A percentile compares a stretch with the other conserved stretches of the same genome.
Evolutionary conservation across 2,329 filamentous ascomycete species (phyloP).

Genomic region (Botrytis aclada): DNA sequence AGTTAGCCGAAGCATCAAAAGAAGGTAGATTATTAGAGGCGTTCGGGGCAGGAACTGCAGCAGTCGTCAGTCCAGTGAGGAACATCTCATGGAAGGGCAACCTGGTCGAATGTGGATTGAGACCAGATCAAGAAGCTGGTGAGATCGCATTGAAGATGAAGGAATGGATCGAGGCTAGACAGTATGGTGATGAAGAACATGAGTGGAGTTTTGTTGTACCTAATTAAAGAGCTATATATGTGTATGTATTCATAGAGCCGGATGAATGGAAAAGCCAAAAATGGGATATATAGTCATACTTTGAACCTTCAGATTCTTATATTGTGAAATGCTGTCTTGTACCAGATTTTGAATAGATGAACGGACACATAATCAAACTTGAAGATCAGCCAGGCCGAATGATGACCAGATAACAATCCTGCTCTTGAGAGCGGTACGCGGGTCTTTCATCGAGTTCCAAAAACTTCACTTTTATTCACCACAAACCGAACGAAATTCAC

Average conservation of each 20-base stretch:
- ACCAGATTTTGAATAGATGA: not conserved
- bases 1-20: slow-evolving; percentile 74
- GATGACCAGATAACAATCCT: not conserved
- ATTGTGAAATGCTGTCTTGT: not conserved
- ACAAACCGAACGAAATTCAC: not conserved
- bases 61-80: slow-evolving; percentile 86
- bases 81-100: slow-evolving; percentile 85
- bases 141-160: slow-evolving; percentile 85
- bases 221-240: slow-evolving; percentile 17
- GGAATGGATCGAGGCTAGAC: slow-evolving; percentile 92
- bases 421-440: not conserved
- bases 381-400: too few species aligned
- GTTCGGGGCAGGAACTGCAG: slow-evolving; percentile 90
- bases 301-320: not conserved
- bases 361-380: not conserved
- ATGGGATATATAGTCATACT: slow-evolving; percentile 3
- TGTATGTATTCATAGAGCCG: slow-evolving; percentile 7
- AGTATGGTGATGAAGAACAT: slow-evolving; percentile 92
- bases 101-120: slow-evolving; percentile 77
- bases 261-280: not conserved
- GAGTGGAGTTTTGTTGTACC: slow-evolving; percentile 70
- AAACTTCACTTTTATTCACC: not conserved
- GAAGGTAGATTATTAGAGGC: slow-evolving; percentile 89
- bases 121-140: slow-evolving; percentile 79
- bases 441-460: not conserved